Evolutionary conservation across 2,329 filamentous ascomycete genomes (phyloP).

Genomic region (Basipetospora chlamydospora): DNA sequence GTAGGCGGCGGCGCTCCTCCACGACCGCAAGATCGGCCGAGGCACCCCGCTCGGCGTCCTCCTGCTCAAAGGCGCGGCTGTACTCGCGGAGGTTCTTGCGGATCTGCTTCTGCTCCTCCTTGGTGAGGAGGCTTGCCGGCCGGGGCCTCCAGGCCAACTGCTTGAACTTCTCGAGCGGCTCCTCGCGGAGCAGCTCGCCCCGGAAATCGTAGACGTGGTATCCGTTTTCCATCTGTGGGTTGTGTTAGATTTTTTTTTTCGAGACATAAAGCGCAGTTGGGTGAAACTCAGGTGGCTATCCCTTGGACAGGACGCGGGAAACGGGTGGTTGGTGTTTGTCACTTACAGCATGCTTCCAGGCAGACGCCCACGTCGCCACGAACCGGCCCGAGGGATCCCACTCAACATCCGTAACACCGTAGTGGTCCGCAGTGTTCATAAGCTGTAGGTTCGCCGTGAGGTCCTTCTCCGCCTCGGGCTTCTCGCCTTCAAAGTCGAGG

Average conservation of each 20-base stretch:
- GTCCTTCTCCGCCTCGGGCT: slow-evolving; percentile 84
- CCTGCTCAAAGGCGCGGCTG: slow-evolving; percentile 85
- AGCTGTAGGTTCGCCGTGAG: slow-evolving; percentile 86
- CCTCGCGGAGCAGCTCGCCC: slow-evolving; percentile 76
- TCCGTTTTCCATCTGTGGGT: slow-evolving; percentile 83
- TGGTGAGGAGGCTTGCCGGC: slow-evolving; percentile 76
- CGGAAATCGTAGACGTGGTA: slow-evolving; percentile 98
- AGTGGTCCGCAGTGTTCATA: slow-evolving; percentile 90
- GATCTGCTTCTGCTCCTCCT: slow-evolving; percentile 94
- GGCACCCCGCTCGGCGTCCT: slow-evolving; percentile 84
- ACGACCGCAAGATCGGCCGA: slow-evolving; percentile 90
- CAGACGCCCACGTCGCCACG: slow-evolving; percentile 81
- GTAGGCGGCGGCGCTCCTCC: slow-evolving; percentile 65
- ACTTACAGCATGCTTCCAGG: slow-evolving; percentile 91
- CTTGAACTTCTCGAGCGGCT: slow-evolving; percentile 93
- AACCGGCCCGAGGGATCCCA: slow-evolving; percentile 96
- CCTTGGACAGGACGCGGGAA: not conserved
- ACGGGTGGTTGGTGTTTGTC: too few relatives aligned
- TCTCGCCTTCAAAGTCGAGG: slow-evolving; percentile 94
- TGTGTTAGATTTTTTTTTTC: slow-evolving; percentile 11
- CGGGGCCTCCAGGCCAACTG: slow-evolving; percentile 91
- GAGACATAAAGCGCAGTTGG: not conserved
- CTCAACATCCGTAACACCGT: slow-evolving; percentile 92
- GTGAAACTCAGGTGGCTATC: not conserved
- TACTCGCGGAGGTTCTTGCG: slow-evolving; percentile 98